Evolutionary conservation across 1,284 basidiomycete genomes (phyloP).

Genomic region (Trichosporon faecale): DNA sequence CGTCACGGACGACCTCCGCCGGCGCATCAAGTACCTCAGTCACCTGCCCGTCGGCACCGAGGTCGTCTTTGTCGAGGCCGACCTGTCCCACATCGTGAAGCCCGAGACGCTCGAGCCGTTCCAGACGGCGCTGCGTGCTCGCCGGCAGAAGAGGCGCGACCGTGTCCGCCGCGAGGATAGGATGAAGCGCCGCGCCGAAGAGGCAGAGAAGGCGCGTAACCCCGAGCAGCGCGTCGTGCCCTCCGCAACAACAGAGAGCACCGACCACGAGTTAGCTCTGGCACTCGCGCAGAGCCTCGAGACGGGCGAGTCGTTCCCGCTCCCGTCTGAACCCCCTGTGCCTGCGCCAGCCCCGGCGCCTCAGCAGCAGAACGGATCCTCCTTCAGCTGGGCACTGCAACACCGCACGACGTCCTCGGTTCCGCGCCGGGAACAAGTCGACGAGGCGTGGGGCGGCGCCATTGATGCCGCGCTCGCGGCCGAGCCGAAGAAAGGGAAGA

Average conservation of each 20-base stretch:
- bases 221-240: conserved; percentile 20
- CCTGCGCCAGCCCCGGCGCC: neutral
- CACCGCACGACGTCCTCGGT: conserved; percentile 10
- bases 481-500: conserved; percentile 21
- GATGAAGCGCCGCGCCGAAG: conserved; percentile 73
- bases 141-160: conserved; percentile 71
- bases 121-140: conserved; percentile 70
- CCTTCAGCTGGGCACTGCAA: conserved; percentile 22
- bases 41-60: conserved; percentile 90
- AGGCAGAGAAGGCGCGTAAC: conserved; percentile 55
- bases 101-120: conserved; percentile 69
- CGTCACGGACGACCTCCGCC: conserved; percentile 83
- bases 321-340: neutral
- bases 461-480: neutral
- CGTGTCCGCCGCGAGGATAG: conserved; percentile 76
- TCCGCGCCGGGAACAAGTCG: conserved; percentile 7
- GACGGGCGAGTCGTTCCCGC: conserved; percentile 13
- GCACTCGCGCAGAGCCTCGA: conserved; percentile 12
- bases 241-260: conserved; percentile 11
- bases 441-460: conserved; percentile 19
- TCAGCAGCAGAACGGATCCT: conserved; percentile 7
- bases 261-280: conserved; percentile 17
- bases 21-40: conserved; percentile 90
- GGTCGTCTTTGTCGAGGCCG: conserved; percentile 89
- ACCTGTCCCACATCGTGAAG: conserved; percentile 72